Evolutionary conservation across 805 yeast genomes (phyloP), one percentile per base, ranked within the genome.

Genomic region (Candida manassasensis): DNA sequence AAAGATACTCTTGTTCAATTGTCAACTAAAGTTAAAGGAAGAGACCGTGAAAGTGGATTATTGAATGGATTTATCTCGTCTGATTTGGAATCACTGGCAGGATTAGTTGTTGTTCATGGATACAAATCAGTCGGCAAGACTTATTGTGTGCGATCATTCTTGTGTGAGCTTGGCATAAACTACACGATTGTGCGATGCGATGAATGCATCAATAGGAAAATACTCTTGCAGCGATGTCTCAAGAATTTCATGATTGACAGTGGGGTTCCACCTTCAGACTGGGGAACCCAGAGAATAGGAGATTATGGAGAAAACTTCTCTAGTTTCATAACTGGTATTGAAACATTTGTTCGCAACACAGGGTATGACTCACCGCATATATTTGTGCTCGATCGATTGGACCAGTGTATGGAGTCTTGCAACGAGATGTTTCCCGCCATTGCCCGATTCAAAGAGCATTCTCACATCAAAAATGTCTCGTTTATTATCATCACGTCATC

Each of bases 71-170:
- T 61, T 34, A 35, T 74, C 1, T 48, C 59, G 6, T 49, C 49
- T 7, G 56, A 60, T 13, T 18, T 46, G 1, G 44, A 38, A 3
- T 21, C 49, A 2, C 56, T 61, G 52, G 54, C 59, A 0, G 64
- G 71, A 1, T 49, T 64, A 5, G 30, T 73, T 8, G 48, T 71
- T 2, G 59, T 74, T 3, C 76, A 72, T 45, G 80, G 81, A 0
- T 62, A 67, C 38, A 57, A 63, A 35, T 63, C 77, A 1, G 55
- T 70, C 12, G 81, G 81, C 0, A 75, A 75, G 44, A 53, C 77
- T 2, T 55, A 52, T 36, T 58, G 66, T 1, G 52, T 73, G 4
- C 42, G 39, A 2, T 37, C 45, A 12, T 69, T 57, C 39, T 47
- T 72, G 11, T 32, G 55, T 5, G 37, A 44, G 6, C 34, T 65